Base-by-base conservation (phyloP, 2,329 filamentous ascomycete species). In the Aspergillus felis region DNA sequence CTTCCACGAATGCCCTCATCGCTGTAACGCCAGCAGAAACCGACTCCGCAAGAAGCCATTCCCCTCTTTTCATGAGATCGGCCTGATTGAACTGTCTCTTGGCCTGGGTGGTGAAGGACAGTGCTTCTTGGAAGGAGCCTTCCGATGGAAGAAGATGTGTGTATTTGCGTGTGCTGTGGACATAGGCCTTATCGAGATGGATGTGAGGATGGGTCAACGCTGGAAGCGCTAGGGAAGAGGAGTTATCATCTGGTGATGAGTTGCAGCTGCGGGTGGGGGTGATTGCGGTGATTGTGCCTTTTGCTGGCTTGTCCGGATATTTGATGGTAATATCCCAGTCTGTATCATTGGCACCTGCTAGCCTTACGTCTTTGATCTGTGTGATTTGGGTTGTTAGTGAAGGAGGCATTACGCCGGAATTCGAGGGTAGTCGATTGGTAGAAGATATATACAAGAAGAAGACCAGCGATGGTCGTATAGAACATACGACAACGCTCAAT, bases 161-260 rank as follows among this genome's bases (percentile, higher is more conserved):
- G 71, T 86, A 89, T 57, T 69, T 56, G 8, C 66, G 60, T n/a
- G 62, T 56, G 57, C 67, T 74, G 58, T 76, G 69, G 12, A 79
- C 63, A 60, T 74, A 77, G 28, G 74, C 71, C 63, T 78, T 79
- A 59, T 91, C 88, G 28, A 91, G 78, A 66, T 91, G 88, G 52
- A 91, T 83, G 63, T 91, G 88, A 7, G 88, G 87, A 66, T 91
- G 88, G 62, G 87, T 89, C 3, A 91, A 79, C 8, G 81, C 79
- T 3, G 85, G 84, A 51, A 84, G 70, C 4, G 73, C 68, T 28
- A 74, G 66, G 4, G 70, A 66, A 28, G 60, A 48, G n/a, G 51
- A 41, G 55, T 56, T 52, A 41, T 35, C 35, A 32, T 54, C 49
- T 54, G 14, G 38, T 38, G 44, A 62, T 58, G 14, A 46, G 8